These are phyloP conservation scores for Metschnikowia arizonensis DNA, from an alignment of 805 yeast genomes.

Conservation along the genomic window DNA sequence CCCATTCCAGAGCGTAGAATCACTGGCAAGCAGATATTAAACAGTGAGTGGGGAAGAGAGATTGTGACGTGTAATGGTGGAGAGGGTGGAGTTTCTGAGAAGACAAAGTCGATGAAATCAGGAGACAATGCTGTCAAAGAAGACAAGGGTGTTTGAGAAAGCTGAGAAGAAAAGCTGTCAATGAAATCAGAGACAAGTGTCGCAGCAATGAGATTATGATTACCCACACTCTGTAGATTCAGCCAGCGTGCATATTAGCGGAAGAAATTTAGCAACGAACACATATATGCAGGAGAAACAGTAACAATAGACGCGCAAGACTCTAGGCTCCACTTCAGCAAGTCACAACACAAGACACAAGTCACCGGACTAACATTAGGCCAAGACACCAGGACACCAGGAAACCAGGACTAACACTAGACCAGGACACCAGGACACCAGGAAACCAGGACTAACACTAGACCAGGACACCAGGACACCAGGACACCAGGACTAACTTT, in stretches of 20 bases:
- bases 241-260: no score
- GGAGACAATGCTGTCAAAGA: no score
- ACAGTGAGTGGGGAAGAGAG: constrained; percentile 94
- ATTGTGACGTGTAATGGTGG: constrained; percentile 76
- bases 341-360: neutral
- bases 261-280: no score
- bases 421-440: no score
- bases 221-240: no score
- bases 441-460: no score
- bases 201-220: constrained; percentile 3
- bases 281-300: neutral
- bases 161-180: no score
- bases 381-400: neutral
- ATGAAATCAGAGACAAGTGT: neutral
- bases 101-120: no score
- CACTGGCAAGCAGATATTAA: constrained; percentile 81
- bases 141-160: no score
- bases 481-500: no score
- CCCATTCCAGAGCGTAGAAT: constrained; percentile 87
- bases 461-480: no score
- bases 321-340: neutral
- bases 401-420: neutral
- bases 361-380: neutral
- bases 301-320: neutral
- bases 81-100: constrained; percentile 23